Conservation (phyloP, 768 basidiomycete genomes). For the Fomitopsis pulvina region DNA sequence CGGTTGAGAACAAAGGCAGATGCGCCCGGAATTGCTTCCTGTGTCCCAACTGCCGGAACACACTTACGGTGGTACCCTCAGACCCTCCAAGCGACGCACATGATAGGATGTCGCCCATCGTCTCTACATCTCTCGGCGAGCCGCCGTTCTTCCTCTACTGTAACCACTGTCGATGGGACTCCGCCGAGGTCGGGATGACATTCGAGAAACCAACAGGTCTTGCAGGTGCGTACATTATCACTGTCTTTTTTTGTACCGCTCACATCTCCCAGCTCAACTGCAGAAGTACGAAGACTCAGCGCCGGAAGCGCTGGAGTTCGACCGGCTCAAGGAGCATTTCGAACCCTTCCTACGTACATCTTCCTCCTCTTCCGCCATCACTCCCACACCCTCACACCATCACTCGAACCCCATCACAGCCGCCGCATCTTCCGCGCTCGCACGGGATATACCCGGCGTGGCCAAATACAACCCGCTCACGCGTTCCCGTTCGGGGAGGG, state of each 20-base stretch:
- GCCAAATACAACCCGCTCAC: slow-evolving; percentile 66
- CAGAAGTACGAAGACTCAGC: slow-evolving; percentile 87
- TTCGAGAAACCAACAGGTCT: slow-evolving; percentile 97
- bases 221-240: slow-evolving; percentile 51
- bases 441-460: slow-evolving; percentile 82
- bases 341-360: slow-evolving; percentile 90
- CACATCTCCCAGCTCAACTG: slow-evolving; percentile 73
- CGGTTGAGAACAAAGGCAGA: slow-evolving; percentile 36
- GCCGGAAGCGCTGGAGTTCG: slow-evolving; percentile 83
- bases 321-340: slow-evolving; percentile 93
- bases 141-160: slow-evolving; percentile 91
- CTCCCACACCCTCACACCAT: slow-evolving; percentile 59
- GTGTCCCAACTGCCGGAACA: slow-evolving; percentile 90
- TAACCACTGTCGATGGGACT: slow-evolving; percentile 93
- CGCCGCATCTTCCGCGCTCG: slow-evolving; percentile 82
- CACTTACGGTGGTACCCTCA: slow-evolving; percentile 85
- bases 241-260: slow-evolving; percentile 2
- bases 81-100: slow-evolving; percentile 66
- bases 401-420: slow-evolving; percentile 81
- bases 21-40: slow-evolving; percentile 97
- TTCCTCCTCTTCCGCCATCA: slow-evolving; percentile 60
- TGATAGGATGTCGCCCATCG: slow-evolving; percentile 40
- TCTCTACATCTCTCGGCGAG: slow-evolving; percentile 61
- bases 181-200: slow-evolving; percentile 81
- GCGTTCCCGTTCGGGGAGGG: slow-evolving; percentile 43